These are phyloP conservation scores for Coemansia sp. DNA, from an alignment of 192 early-diverging fungal species.

Conservation along the genomic window DNA sequence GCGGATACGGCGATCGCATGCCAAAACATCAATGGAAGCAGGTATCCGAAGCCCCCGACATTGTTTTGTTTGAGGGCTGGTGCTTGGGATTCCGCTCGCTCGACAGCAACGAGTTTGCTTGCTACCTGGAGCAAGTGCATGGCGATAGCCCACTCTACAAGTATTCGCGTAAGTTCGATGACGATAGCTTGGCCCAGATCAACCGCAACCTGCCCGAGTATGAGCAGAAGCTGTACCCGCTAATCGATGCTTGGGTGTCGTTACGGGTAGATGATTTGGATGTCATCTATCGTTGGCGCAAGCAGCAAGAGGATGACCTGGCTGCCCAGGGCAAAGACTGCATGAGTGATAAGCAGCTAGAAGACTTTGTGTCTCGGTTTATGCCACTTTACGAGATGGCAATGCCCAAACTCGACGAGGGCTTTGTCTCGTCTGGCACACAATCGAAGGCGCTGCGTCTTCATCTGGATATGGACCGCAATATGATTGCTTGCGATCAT, in stretches of 20 bases:
- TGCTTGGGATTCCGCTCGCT: constrained; percentile 79
- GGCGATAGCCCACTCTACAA: constrained; percentile 19
- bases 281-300: constrained; percentile 81
- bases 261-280: constrained; percentile 60
- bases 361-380: constrained; percentile 81
- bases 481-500: constrained; percentile 41
- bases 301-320: constrained; percentile 75
- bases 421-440: constrained; percentile 37
- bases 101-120: constrained; percentile 26
- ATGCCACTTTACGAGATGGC: constrained; percentile 77
- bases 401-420: constrained; percentile 34
- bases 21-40: constrained; percentile 59
- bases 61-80: constrained; percentile 94
- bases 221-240: constrained; percentile 59
- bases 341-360: constrained; percentile 71
- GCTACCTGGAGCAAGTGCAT: constrained; percentile 18
- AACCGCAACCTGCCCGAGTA: constrained; percentile 49
- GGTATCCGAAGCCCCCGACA: constrained; percentile 60
- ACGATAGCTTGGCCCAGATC: constrained; percentile 27
- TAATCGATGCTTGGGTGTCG: constrained; percentile 76
- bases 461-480: constrained; percentile 46
- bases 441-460: constrained; percentile 29
- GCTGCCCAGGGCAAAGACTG: constrained; percentile 44
- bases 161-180: constrained; percentile 40
- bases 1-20: constrained; percentile 77